Evolutionary conservation across 2,329 filamentous ascomycete genomes (phyloP).

Genomic region (Orbilia javanica): DNA sequence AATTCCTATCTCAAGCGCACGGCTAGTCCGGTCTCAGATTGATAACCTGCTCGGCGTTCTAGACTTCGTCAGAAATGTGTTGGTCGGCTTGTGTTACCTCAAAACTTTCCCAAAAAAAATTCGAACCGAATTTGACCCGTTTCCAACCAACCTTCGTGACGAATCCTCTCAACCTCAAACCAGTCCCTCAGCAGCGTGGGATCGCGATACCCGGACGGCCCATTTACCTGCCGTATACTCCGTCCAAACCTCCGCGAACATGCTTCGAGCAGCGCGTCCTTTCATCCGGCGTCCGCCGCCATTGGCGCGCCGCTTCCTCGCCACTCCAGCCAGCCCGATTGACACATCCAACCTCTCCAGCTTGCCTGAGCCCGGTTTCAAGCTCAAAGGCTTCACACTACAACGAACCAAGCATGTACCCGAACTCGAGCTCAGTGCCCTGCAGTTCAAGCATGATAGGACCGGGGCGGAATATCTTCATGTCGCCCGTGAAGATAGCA

Average conservation of each 20-base stretch:
- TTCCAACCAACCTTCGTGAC: neutral
- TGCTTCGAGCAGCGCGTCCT: conserved; percentile 46
- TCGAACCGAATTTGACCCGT: neutral
- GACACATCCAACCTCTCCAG: conserved; percentile 81
- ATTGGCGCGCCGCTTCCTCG: conserved; percentile 65
- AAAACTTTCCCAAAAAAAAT: neutral
- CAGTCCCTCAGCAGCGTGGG: neutral
- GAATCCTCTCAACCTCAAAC: neutral
- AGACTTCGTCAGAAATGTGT: neutral
- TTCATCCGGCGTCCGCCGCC: conserved; percentile 59
- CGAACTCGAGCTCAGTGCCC: conserved; percentile 89
- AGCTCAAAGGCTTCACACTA: conserved; percentile 93
- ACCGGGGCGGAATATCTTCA: conserved; percentile 97
- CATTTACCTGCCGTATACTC: neutral
- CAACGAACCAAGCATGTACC: conserved; percentile 90
- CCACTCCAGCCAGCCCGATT: conserved; percentile 62
- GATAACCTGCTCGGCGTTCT: neutral
- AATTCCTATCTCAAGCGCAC: neutral
- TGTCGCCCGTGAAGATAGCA: conserved; percentile 92
- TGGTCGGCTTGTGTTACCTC: neutral
- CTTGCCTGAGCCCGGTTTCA: conserved; percentile 83
- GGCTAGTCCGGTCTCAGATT: neutral
- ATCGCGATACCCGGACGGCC: conserved; percentile 1
- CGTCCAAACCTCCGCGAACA: conserved; percentile 7
- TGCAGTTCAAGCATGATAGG: conserved; percentile 92